These are phyloP conservation scores for Flaveria sonorensis DNA, from an alignment of 129 eudicot genomes.

Conservation along the genomic window DNA sequence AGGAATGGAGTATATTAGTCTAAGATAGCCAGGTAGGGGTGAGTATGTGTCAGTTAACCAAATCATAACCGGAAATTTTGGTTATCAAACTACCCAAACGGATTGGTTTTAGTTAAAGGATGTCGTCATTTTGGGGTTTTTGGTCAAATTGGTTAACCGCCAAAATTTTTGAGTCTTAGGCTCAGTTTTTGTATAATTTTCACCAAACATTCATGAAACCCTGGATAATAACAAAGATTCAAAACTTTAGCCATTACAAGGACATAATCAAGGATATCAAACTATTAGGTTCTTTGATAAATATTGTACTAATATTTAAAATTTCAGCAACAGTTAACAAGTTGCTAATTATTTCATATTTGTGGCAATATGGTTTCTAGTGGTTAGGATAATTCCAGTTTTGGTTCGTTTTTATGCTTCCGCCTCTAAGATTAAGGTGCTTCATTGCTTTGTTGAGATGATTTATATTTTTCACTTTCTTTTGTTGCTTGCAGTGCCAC, in stretches of 20 bases:
- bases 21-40: too few relatives aligned
- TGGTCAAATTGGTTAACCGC: not conserved
- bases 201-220: not conserved
- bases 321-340: not conserved
- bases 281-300: not conserved
- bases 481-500: slow-evolving; percentile 58
- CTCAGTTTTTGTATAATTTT: not conserved
- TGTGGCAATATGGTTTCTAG: not conserved
- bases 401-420: not conserved
- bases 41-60: too few relatives aligned
- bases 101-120: not conserved
- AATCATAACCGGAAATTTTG: too few relatives aligned
- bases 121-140: not conserved
- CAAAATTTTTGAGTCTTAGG: not conserved
- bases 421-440: not conserved
- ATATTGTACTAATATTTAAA: not conserved
- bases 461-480: not conserved
- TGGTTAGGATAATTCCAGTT: not conserved
- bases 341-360: not conserved
- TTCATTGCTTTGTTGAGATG: not conserved
- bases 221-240: not conserved
- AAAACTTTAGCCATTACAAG: not conserved
- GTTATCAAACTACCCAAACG: too few relatives aligned
- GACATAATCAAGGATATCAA: not conserved
- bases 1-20: not conserved